These are phyloP conservation scores for Tolypocladium ovalisporum DNA, from an alignment of 2,329 filamentous ascomycete species.

Conservation along the genomic window DNA sequence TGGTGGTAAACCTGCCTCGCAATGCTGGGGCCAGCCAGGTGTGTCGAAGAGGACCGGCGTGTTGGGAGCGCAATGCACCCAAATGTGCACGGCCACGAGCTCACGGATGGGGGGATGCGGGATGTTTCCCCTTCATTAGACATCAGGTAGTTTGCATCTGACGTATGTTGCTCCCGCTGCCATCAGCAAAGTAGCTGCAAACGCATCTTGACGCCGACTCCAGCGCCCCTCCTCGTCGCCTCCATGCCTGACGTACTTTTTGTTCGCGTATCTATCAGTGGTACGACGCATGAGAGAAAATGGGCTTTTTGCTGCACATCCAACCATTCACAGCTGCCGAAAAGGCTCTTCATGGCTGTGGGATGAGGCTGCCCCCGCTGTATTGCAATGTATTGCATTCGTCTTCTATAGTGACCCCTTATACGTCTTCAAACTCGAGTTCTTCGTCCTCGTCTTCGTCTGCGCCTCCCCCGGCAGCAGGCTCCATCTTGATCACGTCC, in stretches of 20 bases:
- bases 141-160: background rate
- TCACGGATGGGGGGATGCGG: background rate
- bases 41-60: background rate
- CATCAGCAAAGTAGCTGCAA: background rate
- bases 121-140: background rate
- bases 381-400: background rate
- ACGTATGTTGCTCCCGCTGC: background rate
- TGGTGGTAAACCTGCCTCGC: too few species aligned
- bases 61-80: too few species aligned
- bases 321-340: background rate
- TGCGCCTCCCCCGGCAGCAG: slow-evolving; percentile 29
- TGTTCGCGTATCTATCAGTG: background rate
- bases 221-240: background rate
- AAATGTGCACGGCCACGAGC: background rate
- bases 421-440: slow-evolving; percentile 50
- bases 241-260: background rate
- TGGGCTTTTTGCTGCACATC: background rate
- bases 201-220: background rate
- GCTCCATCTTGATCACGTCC: slow-evolving; percentile 26
- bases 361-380: background rate
- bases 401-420: background rate
- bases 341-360: background rate
- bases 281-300: background rate
- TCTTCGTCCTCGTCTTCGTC: slow-evolving; percentile 42
- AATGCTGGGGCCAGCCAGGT: too few species aligned